Evolutionary conservation across 2,329 filamentous ascomycete species (phyloP).

Genomic region (Aspergillus nomiae): DNA sequence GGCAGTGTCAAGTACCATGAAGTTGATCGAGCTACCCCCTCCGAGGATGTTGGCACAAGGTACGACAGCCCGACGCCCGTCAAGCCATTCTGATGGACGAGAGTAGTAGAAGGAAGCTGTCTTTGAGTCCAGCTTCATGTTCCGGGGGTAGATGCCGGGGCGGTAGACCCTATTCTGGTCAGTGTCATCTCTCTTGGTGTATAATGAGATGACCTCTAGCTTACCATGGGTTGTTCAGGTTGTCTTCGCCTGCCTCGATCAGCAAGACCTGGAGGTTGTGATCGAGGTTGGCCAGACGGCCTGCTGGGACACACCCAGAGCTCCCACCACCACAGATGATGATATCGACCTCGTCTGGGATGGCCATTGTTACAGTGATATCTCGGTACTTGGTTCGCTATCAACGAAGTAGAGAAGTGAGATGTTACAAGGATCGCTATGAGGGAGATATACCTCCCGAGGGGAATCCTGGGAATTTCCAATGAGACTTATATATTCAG

Average conservation of each 20-base stretch:
- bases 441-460: background rate
- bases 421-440: background rate
- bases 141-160: constrained; percentile 74
- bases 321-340: constrained; percentile 77
- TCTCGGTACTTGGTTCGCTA: background rate
- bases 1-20: constrained; percentile 57
- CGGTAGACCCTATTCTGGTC: constrained; percentile 63
- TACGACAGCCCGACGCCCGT: constrained; percentile 71
- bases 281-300: constrained; percentile 70
- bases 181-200: background rate
- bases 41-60: constrained; percentile 73
- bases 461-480: background rate
- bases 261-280: constrained; percentile 71
- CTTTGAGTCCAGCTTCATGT: constrained; percentile 80
- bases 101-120: constrained; percentile 82
- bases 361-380: constrained; percentile 49
- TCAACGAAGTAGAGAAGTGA: background rate
- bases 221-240: constrained; percentile 72
- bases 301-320: constrained; percentile 45
- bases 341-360: constrained; percentile 79
- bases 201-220: background rate
- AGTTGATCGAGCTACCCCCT: constrained; percentile 74
- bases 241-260: constrained; percentile 72
- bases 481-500: background rate
- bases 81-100: constrained; percentile 70